phyloP scores from a whole-genome alignment of 495 filamentous ascomycete genomes.

The Aspergillus homomorphus region DNA sequence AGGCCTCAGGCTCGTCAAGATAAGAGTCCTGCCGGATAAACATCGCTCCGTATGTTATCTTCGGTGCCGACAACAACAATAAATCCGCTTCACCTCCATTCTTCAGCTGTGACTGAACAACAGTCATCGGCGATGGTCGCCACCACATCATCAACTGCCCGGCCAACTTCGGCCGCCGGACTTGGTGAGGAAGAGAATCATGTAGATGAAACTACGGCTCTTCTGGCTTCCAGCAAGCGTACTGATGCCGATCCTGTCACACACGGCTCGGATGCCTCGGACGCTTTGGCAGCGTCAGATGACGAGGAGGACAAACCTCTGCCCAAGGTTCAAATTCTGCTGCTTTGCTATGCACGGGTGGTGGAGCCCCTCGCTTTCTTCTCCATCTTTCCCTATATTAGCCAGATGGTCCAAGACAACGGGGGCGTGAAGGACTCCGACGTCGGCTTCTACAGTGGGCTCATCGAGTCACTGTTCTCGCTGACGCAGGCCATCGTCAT shows the following conservation, averaged over 20 bases:
- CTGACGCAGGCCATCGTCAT: constrained; percentile 62
- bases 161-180: neutral
- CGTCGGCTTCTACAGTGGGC: constrained; percentile 68
- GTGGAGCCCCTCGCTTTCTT: constrained; percentile 75
- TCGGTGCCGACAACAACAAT: too few species aligned
- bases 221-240: neutral
- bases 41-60: too few species aligned
- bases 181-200: neutral
- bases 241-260: neutral
- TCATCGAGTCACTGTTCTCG: constrained; percentile 71
- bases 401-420: constrained; percentile 62
- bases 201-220: neutral
- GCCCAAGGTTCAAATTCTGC: constrained; percentile 55
- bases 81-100: too few species aligned
- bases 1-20: too few species aligned
- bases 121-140: neutral
- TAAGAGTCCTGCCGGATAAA: too few species aligned
- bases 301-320: constrained; percentile 39
- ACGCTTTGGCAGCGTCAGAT: too few species aligned
- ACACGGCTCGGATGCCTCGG: too few species aligned
- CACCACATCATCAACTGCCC: neutral
- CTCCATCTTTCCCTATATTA: constrained; percentile 72
- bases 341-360: constrained; percentile 65
- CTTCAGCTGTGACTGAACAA: too few species aligned
- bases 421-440: constrained; percentile 53